phyloP scores from a whole-genome alignment of 208 protist species.

The Trypanosomatidae sp. region DNA sequence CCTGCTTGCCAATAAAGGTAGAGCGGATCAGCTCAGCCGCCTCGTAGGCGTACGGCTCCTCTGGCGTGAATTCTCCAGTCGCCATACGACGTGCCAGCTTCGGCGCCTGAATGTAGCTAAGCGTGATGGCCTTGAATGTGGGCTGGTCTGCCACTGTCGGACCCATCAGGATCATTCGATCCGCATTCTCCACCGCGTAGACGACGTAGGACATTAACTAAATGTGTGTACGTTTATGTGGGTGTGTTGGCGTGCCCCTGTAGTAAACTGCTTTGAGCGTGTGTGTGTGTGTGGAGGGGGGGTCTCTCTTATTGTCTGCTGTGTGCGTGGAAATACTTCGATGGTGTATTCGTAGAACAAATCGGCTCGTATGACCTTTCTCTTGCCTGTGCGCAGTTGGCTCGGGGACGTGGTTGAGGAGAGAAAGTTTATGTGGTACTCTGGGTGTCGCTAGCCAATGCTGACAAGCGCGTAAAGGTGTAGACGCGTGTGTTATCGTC shows the following conservation, averaged over 20 bases:
- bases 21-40: constrained; percentile 83
- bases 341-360: neutral
- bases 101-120: constrained; percentile 88
- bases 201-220: constrained; percentile 72
- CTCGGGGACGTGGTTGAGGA: too few species aligned
- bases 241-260: neutral
- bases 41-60: constrained; percentile 89
- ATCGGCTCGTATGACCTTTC: neutral
- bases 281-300: neutral
- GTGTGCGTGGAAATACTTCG: neutral
- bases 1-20: constrained; percentile 84
- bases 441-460: too few species aligned
- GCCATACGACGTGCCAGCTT: constrained; percentile 57
- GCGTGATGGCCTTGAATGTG: constrained; percentile 70
- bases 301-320: neutral
- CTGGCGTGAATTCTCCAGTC: constrained; percentile 62
- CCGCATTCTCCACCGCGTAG: constrained; percentile 83
- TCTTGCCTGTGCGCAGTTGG: too few species aligned
- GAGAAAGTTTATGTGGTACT: too few species aligned
- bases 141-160: constrained; percentile 53
- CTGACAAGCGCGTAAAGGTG: neutral
- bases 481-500: neutral
- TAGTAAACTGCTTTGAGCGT: neutral
- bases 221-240: neutral
- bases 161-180: constrained; percentile 78